Evolutionary conservation across 768 basidiomycete species (phyloP), one percentile per base, ranked within the genome.

Genomic region (Suillus lakei): DNA sequence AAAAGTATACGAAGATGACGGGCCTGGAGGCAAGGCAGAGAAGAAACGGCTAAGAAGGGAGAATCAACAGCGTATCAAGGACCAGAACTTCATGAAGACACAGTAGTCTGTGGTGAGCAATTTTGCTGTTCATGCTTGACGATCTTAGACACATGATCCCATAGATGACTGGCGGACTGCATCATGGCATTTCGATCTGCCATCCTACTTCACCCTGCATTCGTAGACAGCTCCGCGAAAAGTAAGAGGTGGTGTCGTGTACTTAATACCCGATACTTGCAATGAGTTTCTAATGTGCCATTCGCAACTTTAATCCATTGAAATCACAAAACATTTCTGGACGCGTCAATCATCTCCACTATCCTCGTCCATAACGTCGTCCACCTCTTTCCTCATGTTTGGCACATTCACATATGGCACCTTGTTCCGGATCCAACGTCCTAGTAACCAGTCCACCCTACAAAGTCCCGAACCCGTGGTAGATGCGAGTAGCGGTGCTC

Each of bases 391-490:
- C 65, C 92, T 80, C 68, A 93, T 86, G 10, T 81, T 82, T 67
- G 83, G 82, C 28, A 94, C 79, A 54, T 85, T 82, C 32, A 81
- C 82, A 77, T 92, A 94, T 2, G 92, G 91, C 7, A 88, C 75
- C 70, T 81, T 86, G 54, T 86, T 88, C 59, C 82, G 86, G 48
- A 86, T 79, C 88, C 90, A 96, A 65, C 88, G 79, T n/a, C 95
- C 95, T 70, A 84, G 77, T 18, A 96, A 72, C 71, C 88, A 86
- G 70, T 99, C 96, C 12, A 99, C 84, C 58, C 97, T 81, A 70
- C 92, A 95, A 23, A 99, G 78, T 1, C 96, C 98, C 10, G 91
- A 90, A 6, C 88, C 94, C 15, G 91, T 93, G 0, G 88, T 91
- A 21, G 91, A 91, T 2, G 91, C 95, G 23, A 96, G 77, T 68